Evolutionary conservation across 140 eudicot genomes (phyloP), one percentile per base, ranked within the genome.

Genomic region (Cichorium intybus): DNA sequence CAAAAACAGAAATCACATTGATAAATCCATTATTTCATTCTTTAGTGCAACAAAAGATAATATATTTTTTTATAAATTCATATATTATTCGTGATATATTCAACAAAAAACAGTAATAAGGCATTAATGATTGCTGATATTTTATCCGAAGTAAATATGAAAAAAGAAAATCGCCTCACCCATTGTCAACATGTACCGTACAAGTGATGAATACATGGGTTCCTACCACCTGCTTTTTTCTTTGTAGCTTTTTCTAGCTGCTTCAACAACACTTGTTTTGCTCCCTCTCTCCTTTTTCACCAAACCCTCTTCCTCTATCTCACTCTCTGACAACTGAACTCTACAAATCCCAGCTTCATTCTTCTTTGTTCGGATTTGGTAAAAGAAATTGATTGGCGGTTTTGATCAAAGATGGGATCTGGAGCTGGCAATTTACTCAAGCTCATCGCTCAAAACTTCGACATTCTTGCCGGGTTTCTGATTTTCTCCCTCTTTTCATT

Each of bases 401-500:
- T 48, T 48, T 24, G 4, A 29, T 45, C 21, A 14, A 67, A 60
- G 31, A 82, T 82, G 75, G 86, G 92, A 77, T 83, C 85, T 75
- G 86, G 87, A 18, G 82, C 77, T 62, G 77, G 73, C 50, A 72
- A 61, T 49, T 77, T 84, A 23, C 84, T 84, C 75, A 84, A 80
- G 56, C 75, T 84, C 18, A 51, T 84, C 48, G 79, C 80, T 64
- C 74, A 70, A 66, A 84, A 84, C 73, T 77, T 84, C 27, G 90
- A 84, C 74, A 68, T 84, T 71, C 87, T 84, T 70, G 90, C 86
- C 27, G 90, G 90, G 86, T 84, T 37, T 2, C 31, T 16, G 28
- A 28, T 39, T 55, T 10, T 31, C 49, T 39, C 46, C 24, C 7
- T 18, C 18, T 11, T 46, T 17, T 31, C 22, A 11, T 23, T 24